Evolutionary conservation across 805 yeast genomes (phyloP), one percentile per base, ranked within the genome.

Genomic region (Yamadazyma olivae): DNA sequence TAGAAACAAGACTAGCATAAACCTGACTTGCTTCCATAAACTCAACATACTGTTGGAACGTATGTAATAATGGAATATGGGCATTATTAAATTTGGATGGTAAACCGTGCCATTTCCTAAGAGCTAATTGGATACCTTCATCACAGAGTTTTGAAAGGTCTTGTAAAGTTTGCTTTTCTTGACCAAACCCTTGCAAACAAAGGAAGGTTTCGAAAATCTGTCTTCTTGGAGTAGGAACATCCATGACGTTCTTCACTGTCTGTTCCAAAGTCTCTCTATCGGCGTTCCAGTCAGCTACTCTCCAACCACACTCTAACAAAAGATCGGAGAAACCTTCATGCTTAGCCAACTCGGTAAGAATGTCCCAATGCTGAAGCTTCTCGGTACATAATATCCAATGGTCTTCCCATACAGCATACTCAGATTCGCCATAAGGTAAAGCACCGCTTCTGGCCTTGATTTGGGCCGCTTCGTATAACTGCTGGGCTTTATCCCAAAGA

Each of bases 361-460:
- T 83, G 54, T 93, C 99, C 99, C 99, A 93, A 46, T 93, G 97
- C 55, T 93, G 99, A 27, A 93, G 67, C 57, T 91, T 91, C 55
- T 93, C 97, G 3, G 99, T 96, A 67, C 99, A 90, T 25, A 86
- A 64, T 38, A 93, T 89, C 99, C 99, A 93, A 52, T 90, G 95
- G 54, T 93, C 99, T 62, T 95, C 99, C 99, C 99, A 93, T 22
- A 93, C 68, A 0, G 93, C 81, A 51, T 93, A 93, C 55, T 93
- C 99, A 1, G 95, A 78, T 53, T 93, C 97, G 18, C 96, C 88
- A 54, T 87, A 93, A 0, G 99, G 99, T 26, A 93, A 64, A 3
- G 85, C 95, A 2, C 98, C 97, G 53, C 95, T 83, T 39, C 99
- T 70, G 0, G 99, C 97, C 50, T 91, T 90, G 39, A 93, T 85